Conservation (phyloP, 1,139 yeast species). For the Magnusiomyces fungicola region DNA sequence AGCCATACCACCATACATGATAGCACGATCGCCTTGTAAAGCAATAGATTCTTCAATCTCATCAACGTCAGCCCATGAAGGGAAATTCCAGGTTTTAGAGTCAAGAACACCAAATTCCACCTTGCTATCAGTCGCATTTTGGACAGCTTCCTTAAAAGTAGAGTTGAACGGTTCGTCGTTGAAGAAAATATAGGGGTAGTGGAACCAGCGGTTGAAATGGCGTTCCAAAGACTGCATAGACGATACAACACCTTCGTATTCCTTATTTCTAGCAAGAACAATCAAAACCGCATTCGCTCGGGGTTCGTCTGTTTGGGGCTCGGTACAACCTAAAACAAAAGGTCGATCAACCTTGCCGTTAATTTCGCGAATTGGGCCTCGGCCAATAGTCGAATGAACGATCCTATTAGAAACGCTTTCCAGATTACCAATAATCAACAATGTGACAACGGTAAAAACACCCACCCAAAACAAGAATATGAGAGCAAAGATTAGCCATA, state of each 20-base stretch:
- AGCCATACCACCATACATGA: slow-evolving; percentile 72
- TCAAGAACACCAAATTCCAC: slow-evolving; percentile 59
- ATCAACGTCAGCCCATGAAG: slow-evolving; percentile 32
- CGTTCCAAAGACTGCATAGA: slow-evolving; percentile 70
- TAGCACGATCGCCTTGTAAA: slow-evolving; percentile 69
- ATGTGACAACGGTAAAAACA: not conserved
- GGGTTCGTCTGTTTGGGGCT: slow-evolving; percentile 29
- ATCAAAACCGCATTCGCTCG: slow-evolving; percentile 74
- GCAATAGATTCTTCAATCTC: slow-evolving; percentile 48
- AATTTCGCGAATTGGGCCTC: slow-evolving; percentile 13
- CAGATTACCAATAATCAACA: not conserved
- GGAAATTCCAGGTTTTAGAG: slow-evolving; percentile 51
- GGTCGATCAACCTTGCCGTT: slow-evolving; percentile 12
- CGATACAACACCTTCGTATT: slow-evolving; percentile 57
- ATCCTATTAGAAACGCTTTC: slow-evolving; percentile 2
- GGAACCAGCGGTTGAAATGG: slow-evolving; percentile 84
- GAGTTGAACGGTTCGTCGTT: slow-evolving; percentile 69
- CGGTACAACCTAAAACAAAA: slow-evolving; percentile 31
- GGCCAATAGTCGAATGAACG: slow-evolving; percentile 9
- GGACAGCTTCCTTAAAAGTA: slow-evolving; percentile 49
- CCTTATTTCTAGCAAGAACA: slow-evolving; percentile 73
- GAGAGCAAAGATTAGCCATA: slow-evolving; percentile 8
- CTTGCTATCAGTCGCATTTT: slow-evolving; percentile 45
- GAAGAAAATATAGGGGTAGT: slow-evolving; percentile 82
- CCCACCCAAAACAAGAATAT: slow-evolving; percentile 2